phyloP scores from a whole-genome alignment of 2,329 filamentous ascomycete species.

The Atkinsonella texensis region DNA sequence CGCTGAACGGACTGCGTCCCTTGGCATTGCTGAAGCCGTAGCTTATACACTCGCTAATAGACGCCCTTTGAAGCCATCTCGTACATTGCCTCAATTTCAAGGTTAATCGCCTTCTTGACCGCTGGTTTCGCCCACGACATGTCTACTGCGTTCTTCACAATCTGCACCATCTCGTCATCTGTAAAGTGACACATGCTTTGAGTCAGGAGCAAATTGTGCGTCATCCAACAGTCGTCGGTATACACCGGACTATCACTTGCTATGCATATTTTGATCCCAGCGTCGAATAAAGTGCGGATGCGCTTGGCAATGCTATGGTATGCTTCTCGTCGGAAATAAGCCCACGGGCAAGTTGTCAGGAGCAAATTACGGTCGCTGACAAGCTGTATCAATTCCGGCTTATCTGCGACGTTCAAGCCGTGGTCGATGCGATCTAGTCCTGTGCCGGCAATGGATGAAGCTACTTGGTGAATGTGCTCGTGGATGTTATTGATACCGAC shows the following conservation, averaged over 20 bases:
- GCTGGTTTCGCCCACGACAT: conserved; percentile 32
- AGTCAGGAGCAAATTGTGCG: conserved; percentile 32
- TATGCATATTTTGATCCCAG: conserved; percentile 53
- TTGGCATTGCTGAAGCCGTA: background rate
- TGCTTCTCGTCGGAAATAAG: conserved; percentile 10
- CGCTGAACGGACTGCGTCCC: no score
- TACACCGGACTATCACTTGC: conserved; percentile 64
- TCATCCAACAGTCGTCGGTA: conserved; percentile 38
- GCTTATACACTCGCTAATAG: background rate
- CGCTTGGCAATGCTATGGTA: conserved; percentile 36
- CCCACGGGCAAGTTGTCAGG: conserved; percentile 53
- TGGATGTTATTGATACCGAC: conserved; percentile 35
- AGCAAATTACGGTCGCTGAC: conserved; percentile 44
- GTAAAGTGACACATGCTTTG: conserved; percentile 27
- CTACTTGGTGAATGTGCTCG: conserved; percentile 39
- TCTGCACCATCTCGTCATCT: conserved; percentile 28
- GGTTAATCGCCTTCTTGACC: conserved; percentile 18
- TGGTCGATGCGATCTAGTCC: conserved; percentile 59
- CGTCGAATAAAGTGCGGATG: conserved; percentile 41
- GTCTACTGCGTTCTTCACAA: conserved; percentile 30
- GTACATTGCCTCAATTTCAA: background rate
- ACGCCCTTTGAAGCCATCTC: background rate
- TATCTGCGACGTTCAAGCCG: conserved; percentile 51
- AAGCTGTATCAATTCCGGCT: conserved; percentile 41
- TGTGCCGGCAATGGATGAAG: conserved; percentile 41